Percentiles rank a stretch among this genome's conserved stretches.
phyloP scores from a whole-genome alignment of 495 filamentous ascomycete genomes.

The Saxispiralis lemnorum region DNA sequence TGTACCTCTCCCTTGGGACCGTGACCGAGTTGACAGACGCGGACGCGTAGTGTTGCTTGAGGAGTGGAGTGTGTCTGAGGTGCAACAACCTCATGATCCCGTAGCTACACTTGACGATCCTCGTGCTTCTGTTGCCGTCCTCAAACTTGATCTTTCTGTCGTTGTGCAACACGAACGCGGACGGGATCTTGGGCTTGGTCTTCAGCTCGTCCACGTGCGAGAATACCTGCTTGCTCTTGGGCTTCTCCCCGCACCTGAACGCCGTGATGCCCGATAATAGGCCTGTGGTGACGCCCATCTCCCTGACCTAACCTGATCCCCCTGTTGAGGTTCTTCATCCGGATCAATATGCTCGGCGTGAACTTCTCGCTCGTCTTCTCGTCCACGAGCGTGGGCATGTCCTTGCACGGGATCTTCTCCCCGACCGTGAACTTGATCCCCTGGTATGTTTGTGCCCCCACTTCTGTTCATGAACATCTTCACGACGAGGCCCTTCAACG shows the following conservation, averaged over 20 bases:
- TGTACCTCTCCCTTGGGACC: neutral
- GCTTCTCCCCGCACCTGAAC: neutral
- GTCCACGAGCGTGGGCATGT: neutral
- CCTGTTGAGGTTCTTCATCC: neutral
- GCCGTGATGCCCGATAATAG: neutral
- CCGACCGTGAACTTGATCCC: neutral
- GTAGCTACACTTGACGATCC: neutral
- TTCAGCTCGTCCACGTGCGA: neutral
- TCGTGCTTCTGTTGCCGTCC: neutral
- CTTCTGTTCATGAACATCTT: neutral
- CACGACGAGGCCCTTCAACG: neutral
- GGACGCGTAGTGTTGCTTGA: neutral
- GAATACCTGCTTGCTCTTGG: neutral
- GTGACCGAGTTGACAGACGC: neutral
- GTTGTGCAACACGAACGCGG: neutral
- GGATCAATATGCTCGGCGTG: neutral
- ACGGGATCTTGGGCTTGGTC: neutral
- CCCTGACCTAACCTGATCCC: neutral
- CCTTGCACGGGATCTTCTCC: neutral
- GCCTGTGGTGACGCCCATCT: neutral
- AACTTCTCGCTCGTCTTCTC: neutral
- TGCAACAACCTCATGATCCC: neutral
- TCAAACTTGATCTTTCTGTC: neutral
- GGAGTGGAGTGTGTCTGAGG: neutral
- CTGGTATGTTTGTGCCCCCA: neutral